A percentile compares a stretch with the other conserved stretches of the same genome.
Evolutionary conservation across 1,139 yeast species (phyloP).

Genomic region (Nadsonia commutata): DNA sequence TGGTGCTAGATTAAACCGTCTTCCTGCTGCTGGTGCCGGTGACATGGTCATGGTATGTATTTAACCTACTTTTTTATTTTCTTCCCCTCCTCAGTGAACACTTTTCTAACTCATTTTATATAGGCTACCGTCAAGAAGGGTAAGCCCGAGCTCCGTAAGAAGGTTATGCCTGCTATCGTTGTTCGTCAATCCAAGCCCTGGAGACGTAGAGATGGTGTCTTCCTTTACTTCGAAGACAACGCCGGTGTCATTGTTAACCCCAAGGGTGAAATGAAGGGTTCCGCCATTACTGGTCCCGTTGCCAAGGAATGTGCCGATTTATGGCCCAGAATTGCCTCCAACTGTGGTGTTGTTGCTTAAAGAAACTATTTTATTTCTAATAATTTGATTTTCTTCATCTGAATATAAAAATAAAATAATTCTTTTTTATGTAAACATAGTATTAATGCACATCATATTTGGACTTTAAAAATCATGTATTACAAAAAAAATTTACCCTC

Average conservation of each 20-base stretch:
- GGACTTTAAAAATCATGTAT: conserved; percentile 1
- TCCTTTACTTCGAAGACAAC: conserved; percentile 99
- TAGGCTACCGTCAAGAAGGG: conserved; percentile 99
- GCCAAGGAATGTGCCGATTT: conserved; percentile 99
- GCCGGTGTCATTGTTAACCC: conserved; percentile 99
- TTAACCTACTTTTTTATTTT: conserved; percentile 3
- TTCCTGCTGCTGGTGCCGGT: conserved; percentile 99
- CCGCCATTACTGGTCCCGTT: conserved; percentile 99
- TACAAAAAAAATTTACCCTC: too few relatives aligned
- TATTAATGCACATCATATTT: background rate
- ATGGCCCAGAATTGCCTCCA: conserved; percentile 99
- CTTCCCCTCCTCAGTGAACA: conserved; percentile 1
- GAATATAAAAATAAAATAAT: conserved; percentile 3
- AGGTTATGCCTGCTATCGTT: conserved; percentile 99
- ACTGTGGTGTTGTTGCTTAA: conserved; percentile 99
- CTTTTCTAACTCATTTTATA: too few relatives aligned
- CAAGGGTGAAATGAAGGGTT: conserved; percentile 99
- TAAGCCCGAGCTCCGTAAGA: conserved; percentile 99
- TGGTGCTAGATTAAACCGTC: conserved; percentile 99
- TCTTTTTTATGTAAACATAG: background rate
- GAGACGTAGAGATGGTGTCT: conserved; percentile 99
- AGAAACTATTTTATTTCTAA: conserved; percentile 9
- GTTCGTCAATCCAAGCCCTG: conserved; percentile 99
- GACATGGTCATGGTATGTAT: conserved; percentile 99
- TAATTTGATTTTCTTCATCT: conserved; percentile 2